Evolutionary conservation across 495 filamentous ascomycete species (phyloP), one percentile per base, ranked within the genome.

Genomic region (Talaromyces borbonicus): DNA sequence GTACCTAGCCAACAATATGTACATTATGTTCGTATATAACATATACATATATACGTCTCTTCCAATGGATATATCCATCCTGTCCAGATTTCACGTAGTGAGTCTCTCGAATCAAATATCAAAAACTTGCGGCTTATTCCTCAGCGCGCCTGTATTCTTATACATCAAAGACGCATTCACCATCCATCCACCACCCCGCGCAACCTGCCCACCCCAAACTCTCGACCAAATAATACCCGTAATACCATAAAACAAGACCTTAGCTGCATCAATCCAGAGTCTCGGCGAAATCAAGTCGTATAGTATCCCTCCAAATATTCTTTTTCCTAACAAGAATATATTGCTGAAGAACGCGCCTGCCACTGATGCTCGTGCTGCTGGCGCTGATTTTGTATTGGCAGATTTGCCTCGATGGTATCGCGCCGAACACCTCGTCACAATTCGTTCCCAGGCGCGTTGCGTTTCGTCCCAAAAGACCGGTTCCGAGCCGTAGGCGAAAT

Each of bases 141-240:
- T 63, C 49, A 92, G 57, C 52, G 71, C 72, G 3, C 81, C 83
- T 8, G 77, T 82, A 42, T 75, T 78, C 9, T 74, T 70, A 59
- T 82, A 77, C 68, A 84, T 83, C 53, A 85, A 74, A 1, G 84
- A 74, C 2, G 86, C 86, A 63, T 93, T 93, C 7, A 90, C 75
- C 75, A 92, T 69, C 55, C 86, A 59, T 0, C 69, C 72, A 16
- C 74, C 77, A 18, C 49, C 59, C 32, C 48, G 48, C 35, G 65
- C 68, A 27, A 35, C 20, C 55, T 78, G 78, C 1, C 84, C 78
- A 22, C 74, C 79, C 81, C 84, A 87, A 2, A 84, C 62, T 27
- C 61, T 63, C 46, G 81, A 76, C 85, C 87, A 92, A 8, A 88
- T 46, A 12, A 93, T 63, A 6, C 75, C 80, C 16, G 67, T 57